Conservation (phyloP, 306 rosid species). For the Castanea sativa region DNA sequence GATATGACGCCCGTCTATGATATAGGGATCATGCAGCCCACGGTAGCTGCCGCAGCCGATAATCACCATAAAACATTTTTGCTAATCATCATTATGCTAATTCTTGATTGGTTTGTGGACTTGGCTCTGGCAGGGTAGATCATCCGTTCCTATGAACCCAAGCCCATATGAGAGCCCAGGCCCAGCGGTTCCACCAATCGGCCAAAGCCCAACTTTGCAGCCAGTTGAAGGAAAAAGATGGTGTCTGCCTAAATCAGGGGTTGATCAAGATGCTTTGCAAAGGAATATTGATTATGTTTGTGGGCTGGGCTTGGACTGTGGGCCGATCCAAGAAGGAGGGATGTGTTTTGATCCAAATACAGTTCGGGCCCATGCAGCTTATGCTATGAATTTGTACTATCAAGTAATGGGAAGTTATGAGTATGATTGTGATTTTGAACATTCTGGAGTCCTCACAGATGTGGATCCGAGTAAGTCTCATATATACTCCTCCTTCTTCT, state of each 20-base stretch:
- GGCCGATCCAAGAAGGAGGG: slow-evolving; percentile 44
- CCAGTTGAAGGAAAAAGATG: neutral
- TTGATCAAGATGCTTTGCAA: slow-evolving; percentile 31
- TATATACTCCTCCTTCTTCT: neutral
- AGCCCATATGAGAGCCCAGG: neutral
- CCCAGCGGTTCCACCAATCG: neutral
- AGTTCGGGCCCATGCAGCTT: slow-evolving; percentile 60
- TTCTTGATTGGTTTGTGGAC: slow-evolving; percentile 43
- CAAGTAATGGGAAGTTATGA: slow-evolving; percentile 29
- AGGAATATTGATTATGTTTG: slow-evolving; percentile 44
- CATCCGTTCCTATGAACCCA: slow-evolving; percentile 11
- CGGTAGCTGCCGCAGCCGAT: slow-evolving; percentile 30
- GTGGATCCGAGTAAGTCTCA: slow-evolving; percentile 37
- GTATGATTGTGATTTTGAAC: slow-evolving; percentile 35
- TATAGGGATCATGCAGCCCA: slow-evolving; percentile 44
- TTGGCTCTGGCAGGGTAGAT: slow-evolving; percentile 42
- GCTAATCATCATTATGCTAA: slow-evolving; percentile 18
- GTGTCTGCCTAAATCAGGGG: slow-evolving; percentile 34
- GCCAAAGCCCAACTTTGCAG: neutral
- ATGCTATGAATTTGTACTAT: slow-evolving; percentile 65
- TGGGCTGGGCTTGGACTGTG: slow-evolving; percentile 46
- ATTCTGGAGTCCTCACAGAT: slow-evolving; percentile 26
- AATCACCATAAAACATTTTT: slow-evolving; percentile 23
- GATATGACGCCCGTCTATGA: slow-evolving; percentile 57
- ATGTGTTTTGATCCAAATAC: slow-evolving; percentile 47